Evolutionary conservation across 148 eudicot species (phyloP), one percentile per base, ranked within the genome.

Genomic region (Rheum nobile): DNA sequence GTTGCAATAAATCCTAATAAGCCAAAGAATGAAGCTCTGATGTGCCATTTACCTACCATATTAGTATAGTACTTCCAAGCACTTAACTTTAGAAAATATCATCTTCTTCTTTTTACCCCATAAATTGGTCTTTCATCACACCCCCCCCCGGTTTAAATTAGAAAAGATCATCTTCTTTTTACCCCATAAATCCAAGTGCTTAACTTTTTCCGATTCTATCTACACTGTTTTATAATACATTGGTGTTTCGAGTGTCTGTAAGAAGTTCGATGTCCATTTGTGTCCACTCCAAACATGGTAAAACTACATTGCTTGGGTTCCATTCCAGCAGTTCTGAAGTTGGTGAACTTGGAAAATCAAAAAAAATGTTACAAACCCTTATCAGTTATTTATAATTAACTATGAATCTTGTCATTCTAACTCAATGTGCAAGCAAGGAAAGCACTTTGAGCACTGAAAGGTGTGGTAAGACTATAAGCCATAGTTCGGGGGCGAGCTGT

Each of bases 381-480:
- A n/a, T 48, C 2, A 19, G 55, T 7, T n/a, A 50, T 50, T 4
- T 50, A 19, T n/a, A 4, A 22, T 19, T 48, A 19, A n/a, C 55
- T 50, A 50, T 0, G 22, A 54, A 24, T 6, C 26, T 6, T 54
- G 10, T n/a, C 61, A 54, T 54, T 54, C n/a, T n/a, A n/a, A n/a
- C n/a, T n/a, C n/a, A 61, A 61, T 29, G 14, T 28, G 38, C 77
- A 88, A 89, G 91, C 91, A 47, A 84, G 86, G 67, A 88, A 88
- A 73, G 91, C 91, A 46, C 78, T 86, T 9, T 82, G 82, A 82
- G 91, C 91, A 73, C 77, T 88, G 22, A 88, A 83, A 77, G 91
- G 87, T 68, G 75, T 88, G 74, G 85, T 88, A 48, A 84, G 81
- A 80, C 82, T 88, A 77, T 89, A 88, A 78, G 91, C 91, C 3